These are phyloP conservation scores for Sanguinoderma infundibulare DNA, from an alignment of 1,284 basidiomycete species.

Conservation along the genomic window DNA sequence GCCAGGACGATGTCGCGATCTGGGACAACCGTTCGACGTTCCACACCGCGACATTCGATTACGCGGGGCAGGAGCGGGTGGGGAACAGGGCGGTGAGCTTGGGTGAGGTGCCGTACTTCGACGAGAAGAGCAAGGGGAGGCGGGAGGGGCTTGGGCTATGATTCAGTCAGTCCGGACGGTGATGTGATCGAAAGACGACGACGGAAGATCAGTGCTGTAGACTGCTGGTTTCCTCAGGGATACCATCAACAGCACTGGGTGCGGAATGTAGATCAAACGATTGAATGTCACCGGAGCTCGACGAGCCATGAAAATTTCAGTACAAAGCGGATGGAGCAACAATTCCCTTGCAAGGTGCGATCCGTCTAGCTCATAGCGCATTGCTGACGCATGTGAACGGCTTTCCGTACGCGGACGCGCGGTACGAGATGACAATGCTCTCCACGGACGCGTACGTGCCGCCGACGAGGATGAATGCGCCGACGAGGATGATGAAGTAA, in stretches of 20 bases:
- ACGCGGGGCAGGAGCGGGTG: constrained; percentile 40
- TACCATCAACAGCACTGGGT: too few species aligned
- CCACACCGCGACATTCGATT: constrained; percentile 53
- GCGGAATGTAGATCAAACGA: too few species aligned
- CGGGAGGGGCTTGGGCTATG: constrained; percentile 43
- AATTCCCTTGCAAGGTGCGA: too few species aligned
- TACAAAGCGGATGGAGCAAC: neutral
- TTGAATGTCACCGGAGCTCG: too few species aligned
- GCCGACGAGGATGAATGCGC: constrained; percentile 44
- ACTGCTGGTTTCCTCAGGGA: too few species aligned
- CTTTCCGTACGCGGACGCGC: constrained; percentile 9
- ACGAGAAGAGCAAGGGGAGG: constrained; percentile 52
- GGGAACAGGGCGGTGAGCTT: constrained; percentile 67
- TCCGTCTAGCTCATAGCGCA: constrained; percentile 20
- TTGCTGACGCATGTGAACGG: constrained; percentile 28
- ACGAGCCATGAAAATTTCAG: neutral
- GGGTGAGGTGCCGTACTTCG: constrained; percentile 67
- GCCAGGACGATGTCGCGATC: constrained; percentile 53
- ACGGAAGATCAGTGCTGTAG: too few species aligned
- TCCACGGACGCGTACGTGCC: constrained; percentile 45
- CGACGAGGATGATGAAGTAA: constrained; percentile 44
- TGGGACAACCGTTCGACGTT: constrained; percentile 59
- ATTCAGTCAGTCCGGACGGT: too few species aligned
- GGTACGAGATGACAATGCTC: constrained; percentile 28
- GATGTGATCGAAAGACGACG: too few species aligned